Evolutionary conservation across 1,284 basidiomycete species (phyloP).

Genomic region (Melampsora larici-populina): DNA sequence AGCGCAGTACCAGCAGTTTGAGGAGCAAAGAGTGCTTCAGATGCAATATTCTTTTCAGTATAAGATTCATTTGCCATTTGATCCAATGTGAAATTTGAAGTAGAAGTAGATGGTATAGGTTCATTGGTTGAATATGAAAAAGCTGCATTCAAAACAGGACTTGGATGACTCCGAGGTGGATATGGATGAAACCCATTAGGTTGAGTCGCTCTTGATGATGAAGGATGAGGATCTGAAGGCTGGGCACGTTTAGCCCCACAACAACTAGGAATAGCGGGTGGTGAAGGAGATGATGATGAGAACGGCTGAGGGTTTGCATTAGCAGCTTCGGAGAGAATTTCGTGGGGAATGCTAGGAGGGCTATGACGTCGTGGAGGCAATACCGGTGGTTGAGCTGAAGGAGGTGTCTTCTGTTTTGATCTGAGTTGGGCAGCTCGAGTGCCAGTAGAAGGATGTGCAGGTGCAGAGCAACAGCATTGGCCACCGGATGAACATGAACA

Average conservation of each 20-base stretch:
- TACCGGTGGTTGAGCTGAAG: not conserved
- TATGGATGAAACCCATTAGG: no score
- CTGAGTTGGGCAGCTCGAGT: not conserved
- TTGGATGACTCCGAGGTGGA: no score
- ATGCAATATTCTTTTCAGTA: no score
- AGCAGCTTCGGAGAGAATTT: no score
- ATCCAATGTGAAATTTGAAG: no score
- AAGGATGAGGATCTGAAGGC: not conserved
- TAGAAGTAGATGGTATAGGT: no score
- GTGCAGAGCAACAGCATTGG: slow-evolving; percentile 14
- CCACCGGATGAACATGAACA: slow-evolving; percentile 22
- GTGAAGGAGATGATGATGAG: not conserved
- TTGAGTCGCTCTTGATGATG: not conserved
- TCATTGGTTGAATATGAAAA: no score
- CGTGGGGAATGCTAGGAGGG: not conserved
- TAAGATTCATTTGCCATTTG: no score
- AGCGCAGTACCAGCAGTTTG: slow-evolving; percentile 28
- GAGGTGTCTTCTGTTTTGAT: not conserved
- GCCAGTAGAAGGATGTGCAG: slow-evolving; percentile 7
- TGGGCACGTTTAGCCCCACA: not conserved
- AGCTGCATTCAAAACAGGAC: no score
- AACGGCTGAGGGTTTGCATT: not conserved
- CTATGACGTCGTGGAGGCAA: not conserved
- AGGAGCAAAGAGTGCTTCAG: slow-evolving; percentile 17
- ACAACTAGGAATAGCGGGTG: no score